phyloP scores from a whole-genome alignment of 768 basidiomycete species.

The Lactarius akahatsu region DNA sequence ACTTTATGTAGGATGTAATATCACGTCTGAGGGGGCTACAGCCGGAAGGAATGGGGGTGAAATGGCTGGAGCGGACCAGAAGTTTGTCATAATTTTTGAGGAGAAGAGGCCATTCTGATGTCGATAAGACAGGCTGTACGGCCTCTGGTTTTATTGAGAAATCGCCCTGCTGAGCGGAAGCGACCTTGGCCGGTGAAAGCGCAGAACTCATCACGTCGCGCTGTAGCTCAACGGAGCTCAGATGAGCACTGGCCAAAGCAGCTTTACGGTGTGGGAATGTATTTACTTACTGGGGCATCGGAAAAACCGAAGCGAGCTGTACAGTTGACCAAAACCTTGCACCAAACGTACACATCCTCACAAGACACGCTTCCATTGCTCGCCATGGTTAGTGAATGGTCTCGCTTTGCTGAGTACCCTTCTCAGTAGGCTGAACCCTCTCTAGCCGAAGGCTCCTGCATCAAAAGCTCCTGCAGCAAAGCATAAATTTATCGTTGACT shows the following conservation, averaged over 20 bases:
- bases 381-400: constrained; percentile 69
- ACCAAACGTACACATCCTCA: constrained; percentile 13
- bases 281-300: constrained; percentile 10
- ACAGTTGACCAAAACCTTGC: constrained; percentile 41
- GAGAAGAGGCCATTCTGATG: constrained; percentile 95
- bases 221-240: not conserved
- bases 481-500: constrained; percentile 84
- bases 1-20: constrained; percentile 89
- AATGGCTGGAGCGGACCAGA: constrained; percentile 91
- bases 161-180: constrained; percentile 70
- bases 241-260: not conserved
- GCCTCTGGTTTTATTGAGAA: constrained; percentile 81
- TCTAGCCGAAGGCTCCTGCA: constrained; percentile 59
- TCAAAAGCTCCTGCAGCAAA: constrained; percentile 55
- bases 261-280: constrained; percentile 4
- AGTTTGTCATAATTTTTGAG: constrained; percentile 99
- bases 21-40: constrained; percentile 95
- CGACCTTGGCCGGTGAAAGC: constrained; percentile 66
- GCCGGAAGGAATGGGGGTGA: constrained; percentile 94
- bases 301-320: constrained; percentile 41
- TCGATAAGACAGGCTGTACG: constrained; percentile 76
- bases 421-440: constrained; percentile 84
- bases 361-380: constrained; percentile 37
- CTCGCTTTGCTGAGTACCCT: constrained; percentile 86
- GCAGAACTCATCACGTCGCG: constrained; percentile 43